A percentile compares a stretch with the other conserved stretches of the same genome.
These are phyloP conservation scores for Thalassiosira exigua DNA, from an alignment of 352 stramenopile species.

Conservation along the genomic window DNA sequence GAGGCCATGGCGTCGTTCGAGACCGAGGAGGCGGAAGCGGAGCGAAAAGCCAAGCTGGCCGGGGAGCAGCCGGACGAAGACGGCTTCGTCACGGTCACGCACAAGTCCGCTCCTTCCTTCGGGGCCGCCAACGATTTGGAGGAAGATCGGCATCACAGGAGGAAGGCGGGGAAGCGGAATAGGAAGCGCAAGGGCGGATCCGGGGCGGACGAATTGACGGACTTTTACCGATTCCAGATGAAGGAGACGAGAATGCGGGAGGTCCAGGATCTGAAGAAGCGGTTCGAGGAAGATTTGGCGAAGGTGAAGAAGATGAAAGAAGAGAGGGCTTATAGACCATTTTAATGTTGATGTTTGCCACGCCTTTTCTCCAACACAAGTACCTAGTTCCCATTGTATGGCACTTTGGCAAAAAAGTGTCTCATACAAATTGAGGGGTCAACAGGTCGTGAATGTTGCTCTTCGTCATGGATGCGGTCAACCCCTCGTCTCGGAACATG, in stretches of 20 bases:
- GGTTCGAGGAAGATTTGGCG: slow-evolving; percentile 80
- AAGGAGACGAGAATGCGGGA: slow-evolving; percentile 73
- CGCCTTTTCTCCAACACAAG: too few species aligned
- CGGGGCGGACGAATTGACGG: slow-evolving; percentile 60
- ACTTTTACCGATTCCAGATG: slow-evolving; percentile 85
- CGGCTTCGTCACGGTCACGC: slow-evolving; percentile 81
- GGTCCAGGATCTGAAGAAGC: slow-evolving; percentile 70
- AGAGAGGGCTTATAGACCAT: slow-evolving; percentile 76
- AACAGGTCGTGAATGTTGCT: slow-evolving; percentile 57
- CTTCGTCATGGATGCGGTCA: slow-evolving; percentile 70
- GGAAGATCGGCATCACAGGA: slow-evolving; percentile 31
- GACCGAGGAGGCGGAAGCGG: slow-evolving; percentile 70
- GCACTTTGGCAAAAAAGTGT: too few species aligned
- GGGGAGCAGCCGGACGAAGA: slow-evolving; percentile 75
- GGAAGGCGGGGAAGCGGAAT: slow-evolving; percentile 64
- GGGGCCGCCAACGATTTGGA: slow-evolving; percentile 68
- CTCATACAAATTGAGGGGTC: slow-evolving; percentile 43
- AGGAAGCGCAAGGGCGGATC: slow-evolving; percentile 69
- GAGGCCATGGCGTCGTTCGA: slow-evolving; percentile 68
- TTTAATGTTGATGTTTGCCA: too few species aligned
- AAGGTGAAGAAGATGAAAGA: slow-evolving; percentile 84
- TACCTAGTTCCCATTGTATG: too few species aligned
- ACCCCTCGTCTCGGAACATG: slow-evolving; percentile 73
- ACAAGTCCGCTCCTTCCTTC: slow-evolving; percentile 54
- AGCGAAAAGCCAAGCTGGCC: slow-evolving; percentile 48